Percentiles rank a stretch among this genome's conserved stretches.
phyloP scores from a whole-genome alignment of 495 filamentous ascomycete genomes.

The Xylaria cubensis region DNA sequence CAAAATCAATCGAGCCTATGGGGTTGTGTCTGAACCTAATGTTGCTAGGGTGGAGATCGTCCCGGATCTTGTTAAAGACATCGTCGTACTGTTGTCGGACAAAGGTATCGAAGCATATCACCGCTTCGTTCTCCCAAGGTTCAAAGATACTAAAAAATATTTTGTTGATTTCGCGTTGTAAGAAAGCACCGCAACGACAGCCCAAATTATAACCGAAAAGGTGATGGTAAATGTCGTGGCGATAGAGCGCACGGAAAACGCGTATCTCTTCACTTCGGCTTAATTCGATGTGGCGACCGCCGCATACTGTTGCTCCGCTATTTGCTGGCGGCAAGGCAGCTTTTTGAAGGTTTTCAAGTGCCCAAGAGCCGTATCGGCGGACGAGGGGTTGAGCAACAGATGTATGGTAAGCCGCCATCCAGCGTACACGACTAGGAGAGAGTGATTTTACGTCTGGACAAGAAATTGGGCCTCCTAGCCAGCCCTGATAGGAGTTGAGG shows the following conservation, averaged over 20 bases:
- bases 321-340: background rate
- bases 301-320: background rate
- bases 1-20: background rate
- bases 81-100: background rate
- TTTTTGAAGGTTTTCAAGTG: background rate
- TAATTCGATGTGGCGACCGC: background rate
- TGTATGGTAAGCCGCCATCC: constrained; percentile 32
- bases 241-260: constrained; percentile 40
- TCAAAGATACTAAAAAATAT: background rate
- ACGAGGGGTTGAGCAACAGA: constrained; percentile 37
- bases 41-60: background rate
- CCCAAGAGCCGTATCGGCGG: constrained; percentile 23
- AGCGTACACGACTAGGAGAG: constrained; percentile 12
- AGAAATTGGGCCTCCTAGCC: background rate
- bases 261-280: constrained; percentile 34
- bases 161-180: background rate
- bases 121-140: background rate
- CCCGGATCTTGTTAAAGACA: background rate
- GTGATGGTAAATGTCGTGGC: constrained; percentile 40
- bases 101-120: background rate
- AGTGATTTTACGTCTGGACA: constrained; percentile 18
- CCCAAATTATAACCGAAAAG: constrained; percentile 31
- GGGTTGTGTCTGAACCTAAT: background rate
- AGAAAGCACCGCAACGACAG: background rate
- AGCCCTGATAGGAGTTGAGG: background rate